Evolutionary conservation across 495 filamentous ascomycete genomes (phyloP).

Genomic region (Neurospora sp.): DNA sequence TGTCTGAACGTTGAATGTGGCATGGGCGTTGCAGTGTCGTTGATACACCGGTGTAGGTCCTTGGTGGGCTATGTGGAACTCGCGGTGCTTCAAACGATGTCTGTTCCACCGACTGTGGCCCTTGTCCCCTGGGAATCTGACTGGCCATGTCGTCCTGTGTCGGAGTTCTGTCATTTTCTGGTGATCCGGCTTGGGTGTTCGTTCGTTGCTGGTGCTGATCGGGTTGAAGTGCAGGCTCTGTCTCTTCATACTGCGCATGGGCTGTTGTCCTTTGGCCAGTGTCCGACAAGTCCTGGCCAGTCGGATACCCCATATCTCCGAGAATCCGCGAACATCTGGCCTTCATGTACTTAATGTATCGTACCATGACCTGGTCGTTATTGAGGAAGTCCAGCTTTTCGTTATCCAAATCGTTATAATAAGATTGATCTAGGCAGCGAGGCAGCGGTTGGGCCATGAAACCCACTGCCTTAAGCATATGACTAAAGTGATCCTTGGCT

Average conservation of each 20-base stretch:
- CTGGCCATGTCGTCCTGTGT: neutral
- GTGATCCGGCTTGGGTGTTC: neutral
- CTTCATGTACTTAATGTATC: neutral
- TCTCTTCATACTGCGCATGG: neutral
- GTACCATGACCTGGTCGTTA: constrained; percentile 1
- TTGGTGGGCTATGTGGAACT: neutral
- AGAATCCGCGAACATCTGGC: neutral
- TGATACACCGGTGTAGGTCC: neutral
- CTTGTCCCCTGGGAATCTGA: neutral
- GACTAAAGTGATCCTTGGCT: neutral
- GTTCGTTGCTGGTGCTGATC: neutral
- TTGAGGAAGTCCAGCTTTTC: neutral
- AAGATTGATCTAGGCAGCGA: constrained; percentile 3
- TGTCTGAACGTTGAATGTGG: neutral
- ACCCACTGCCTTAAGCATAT: neutral
- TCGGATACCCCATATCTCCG: neutral
- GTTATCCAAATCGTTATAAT: neutral
- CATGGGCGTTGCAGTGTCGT: too few species aligned
- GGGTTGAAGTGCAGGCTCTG: neutral
- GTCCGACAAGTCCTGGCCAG: neutral
- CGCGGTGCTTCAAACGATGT: neutral
- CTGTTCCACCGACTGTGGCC: neutral
- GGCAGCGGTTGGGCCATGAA: constrained; percentile 4
- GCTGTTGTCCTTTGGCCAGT: too few species aligned
- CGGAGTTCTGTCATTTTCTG: neutral